These are phyloP conservation scores for Adansonia digitata DNA, from an alignment of 345 rosid genomes.

Conservation along the genomic window DNA sequence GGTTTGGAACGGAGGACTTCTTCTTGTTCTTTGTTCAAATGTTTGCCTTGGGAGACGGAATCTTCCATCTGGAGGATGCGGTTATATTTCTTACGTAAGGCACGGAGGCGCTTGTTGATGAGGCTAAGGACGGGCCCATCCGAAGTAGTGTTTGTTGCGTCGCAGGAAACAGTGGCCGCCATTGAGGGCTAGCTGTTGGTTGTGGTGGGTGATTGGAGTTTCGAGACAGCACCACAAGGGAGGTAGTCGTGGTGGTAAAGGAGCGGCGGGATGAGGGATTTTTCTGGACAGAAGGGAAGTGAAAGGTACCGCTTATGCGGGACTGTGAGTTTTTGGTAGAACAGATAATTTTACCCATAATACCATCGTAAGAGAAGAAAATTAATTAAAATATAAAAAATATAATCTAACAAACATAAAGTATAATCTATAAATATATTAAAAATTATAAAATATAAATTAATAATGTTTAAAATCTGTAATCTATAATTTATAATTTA, in stretches of 20 bases:
- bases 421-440: too few relatives aligned
- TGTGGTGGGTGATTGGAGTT: not conserved
- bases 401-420: too few relatives aligned
- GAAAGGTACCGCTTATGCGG: not conserved
- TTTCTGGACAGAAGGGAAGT: not conserved
- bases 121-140: conserved; percentile 84
- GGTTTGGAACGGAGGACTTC: conserved; percentile 87
- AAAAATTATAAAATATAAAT: too few relatives aligned
- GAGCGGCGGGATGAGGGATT: conserved; percentile 8
- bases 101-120: conserved; percentile 89
- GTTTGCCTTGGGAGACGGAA: conserved; percentile 66
- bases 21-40: conserved; percentile 77
- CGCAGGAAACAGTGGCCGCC: conserved; percentile 32
- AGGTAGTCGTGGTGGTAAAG: conserved; percentile 3
- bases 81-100: conserved; percentile 79
- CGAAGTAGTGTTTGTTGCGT: conserved; percentile 27
- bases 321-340: too few relatives aligned
- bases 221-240: conserved; percentile 9
- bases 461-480: too few relatives aligned
- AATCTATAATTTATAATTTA: too few relatives aligned
- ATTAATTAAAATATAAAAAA: too few relatives aligned
- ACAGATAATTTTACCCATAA: too few relatives aligned
- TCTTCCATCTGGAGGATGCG: conserved; percentile 86
- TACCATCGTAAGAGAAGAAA: too few relatives aligned
- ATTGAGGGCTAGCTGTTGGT: not conserved